Conservation (phyloP, 106 monocot species). For the Triglochin maritima region DNA sequence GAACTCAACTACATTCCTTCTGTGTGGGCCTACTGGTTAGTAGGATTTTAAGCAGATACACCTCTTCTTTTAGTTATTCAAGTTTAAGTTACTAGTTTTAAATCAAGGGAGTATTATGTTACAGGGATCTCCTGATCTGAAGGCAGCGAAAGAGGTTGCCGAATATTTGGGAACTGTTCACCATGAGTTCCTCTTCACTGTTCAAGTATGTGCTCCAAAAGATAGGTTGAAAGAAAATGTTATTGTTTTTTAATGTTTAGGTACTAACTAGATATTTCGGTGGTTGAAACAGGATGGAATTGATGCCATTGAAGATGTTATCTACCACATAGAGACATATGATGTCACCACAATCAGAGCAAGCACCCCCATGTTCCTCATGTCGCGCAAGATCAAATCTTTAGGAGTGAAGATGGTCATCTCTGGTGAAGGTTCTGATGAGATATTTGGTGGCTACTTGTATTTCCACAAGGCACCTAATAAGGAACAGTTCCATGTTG, state of each 20-base stretch:
- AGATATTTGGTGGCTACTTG: conserved; percentile 51
- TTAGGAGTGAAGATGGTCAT: conserved; percentile 54
- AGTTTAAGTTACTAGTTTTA: not conserved
- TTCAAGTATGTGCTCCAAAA: conserved; percentile 12
- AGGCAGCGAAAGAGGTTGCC: conserved; percentile 40
- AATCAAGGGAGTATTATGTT: not conserved
- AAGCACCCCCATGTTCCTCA: conserved; percentile 63
- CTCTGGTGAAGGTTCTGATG: conserved; percentile 52
- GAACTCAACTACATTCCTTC: conserved; percentile 50
- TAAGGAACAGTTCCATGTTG: conserved; percentile 55
- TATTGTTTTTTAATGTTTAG: not conserved
- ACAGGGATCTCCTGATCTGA: conserved; percentile 30
- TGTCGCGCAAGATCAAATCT: conserved; percentile 55
- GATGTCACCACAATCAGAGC: conserved; percentile 56
- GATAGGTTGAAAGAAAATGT: not conserved
- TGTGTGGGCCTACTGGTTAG: conserved; percentile 46
- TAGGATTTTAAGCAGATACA: not conserved
- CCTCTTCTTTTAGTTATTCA: not conserved
- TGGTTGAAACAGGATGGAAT: conserved; percentile 32
- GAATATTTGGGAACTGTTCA: conserved; percentile 47
- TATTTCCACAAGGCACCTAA: conserved; percentile 63
- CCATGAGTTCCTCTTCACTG: conserved; percentile 32
- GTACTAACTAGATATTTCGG: not conserved
- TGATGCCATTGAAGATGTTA: conserved; percentile 60
- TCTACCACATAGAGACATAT: conserved; percentile 50